These are phyloP conservation scores for Agaricus bisporus DNA, from an alignment of 768 basidiomycete genomes.

Conservation along the genomic window DNA sequence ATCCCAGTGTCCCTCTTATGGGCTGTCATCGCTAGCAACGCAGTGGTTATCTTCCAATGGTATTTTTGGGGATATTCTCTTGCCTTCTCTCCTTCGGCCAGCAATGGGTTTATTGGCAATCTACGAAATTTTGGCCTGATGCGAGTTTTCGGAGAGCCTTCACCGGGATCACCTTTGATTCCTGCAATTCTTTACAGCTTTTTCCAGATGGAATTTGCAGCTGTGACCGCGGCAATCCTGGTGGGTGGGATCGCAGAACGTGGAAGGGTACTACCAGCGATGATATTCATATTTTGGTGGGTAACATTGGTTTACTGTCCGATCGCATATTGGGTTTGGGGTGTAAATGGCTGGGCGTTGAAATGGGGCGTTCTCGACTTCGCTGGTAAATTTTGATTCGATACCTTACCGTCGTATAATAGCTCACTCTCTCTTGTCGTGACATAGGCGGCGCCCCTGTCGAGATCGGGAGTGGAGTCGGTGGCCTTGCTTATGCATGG, in stretches of 20 bases:
- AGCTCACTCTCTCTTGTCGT: not conserved
- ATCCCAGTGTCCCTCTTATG: conserved; percentile 61
- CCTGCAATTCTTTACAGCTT: conserved; percentile 81
- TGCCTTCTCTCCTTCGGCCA: conserved; percentile 74
- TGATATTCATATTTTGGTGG: conserved; percentile 82
- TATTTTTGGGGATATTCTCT: conserved; percentile 68
- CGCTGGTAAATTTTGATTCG: conserved; percentile 49
- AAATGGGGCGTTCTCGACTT: conserved; percentile 85
- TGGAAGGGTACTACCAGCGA: conserved; percentile 73
- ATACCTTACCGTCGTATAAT: conserved; percentile 7
- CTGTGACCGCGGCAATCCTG: conserved; percentile 72
- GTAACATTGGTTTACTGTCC: conserved; percentile 85
- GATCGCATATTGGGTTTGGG: conserved; percentile 84
- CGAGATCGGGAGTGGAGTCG: conserved; percentile 81
- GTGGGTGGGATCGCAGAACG: conserved; percentile 84
- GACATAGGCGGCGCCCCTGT: conserved; percentile 74
- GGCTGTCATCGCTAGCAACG: conserved; percentile 68
- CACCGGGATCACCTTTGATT: conserved; percentile 74
- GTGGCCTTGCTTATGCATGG: conserved; percentile 82
- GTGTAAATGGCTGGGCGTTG: conserved; percentile 75
- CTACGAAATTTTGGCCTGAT: conserved; percentile 73
- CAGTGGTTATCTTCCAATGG: conserved; percentile 77
- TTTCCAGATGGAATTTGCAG: conserved; percentile 85
- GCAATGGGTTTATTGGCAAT: conserved; percentile 75
- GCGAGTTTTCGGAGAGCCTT: conserved; percentile 63